Base-by-base conservation (phyloP, 2,329 filamentous ascomycete species). In the Ophiocordyceps camponoti-saundersi region DNA sequence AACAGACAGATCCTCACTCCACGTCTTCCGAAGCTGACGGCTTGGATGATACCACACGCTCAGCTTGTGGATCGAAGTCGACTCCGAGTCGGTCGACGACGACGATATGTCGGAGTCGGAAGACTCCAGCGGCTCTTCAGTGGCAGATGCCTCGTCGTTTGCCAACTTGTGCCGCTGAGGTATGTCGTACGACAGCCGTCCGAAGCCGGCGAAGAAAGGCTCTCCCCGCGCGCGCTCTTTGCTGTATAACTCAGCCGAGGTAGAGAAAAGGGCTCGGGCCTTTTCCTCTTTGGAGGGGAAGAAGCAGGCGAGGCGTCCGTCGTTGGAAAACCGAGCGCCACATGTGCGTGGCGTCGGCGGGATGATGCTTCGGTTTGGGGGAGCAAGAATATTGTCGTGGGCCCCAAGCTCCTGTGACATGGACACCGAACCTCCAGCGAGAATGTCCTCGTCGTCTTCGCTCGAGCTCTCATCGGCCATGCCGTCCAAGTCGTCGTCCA, bases 391-490 rank as follows among this genome's bases (percentile, higher is more conserved):
- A 5, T 69, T 70, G 42, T 75, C 74, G 49, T 71, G 76, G 10
- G 70, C 67, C 42, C 68, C 70, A 21, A 80, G 64, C 52, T 80
- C 77, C 51, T 79, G 76, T 7, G 77, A 80, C 72, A 80, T 75
- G 47, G 73, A 71, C 13, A 70, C 72, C 10, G 72, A 75, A 18
- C 69, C 71, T 3, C 71, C 71, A 2, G 69, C 59, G 0, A 69
- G 68, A 12, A 74, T 72, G 22, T 72, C 68, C 43, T 68, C 68
- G 39, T 88, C 85, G 21, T 89, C 85, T 52, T 89, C 85, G 55
- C 85, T 93, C 3, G 87, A 95, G 53, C 85, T 90, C 52, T 92
- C 86, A 48, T 85, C 83, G 29, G 68, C 72, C 34, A 79, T 61
- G 3, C 65, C 75, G 49, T 72, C 74, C 6, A 75, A 56, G 44